Conservation (phyloP, 1,139 yeast species). For the Diutina sp. region DNA sequence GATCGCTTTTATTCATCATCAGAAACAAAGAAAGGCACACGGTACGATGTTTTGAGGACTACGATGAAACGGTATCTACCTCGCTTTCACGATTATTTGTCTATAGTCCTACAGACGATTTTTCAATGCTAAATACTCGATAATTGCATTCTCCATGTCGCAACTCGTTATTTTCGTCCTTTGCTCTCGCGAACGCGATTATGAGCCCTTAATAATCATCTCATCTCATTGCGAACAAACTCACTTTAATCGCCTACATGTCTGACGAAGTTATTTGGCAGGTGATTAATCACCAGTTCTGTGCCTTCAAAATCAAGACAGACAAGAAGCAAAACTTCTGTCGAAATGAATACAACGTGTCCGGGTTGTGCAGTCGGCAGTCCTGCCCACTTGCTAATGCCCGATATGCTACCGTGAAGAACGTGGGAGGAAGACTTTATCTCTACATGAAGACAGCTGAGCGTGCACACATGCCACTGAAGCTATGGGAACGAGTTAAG, state of each 20-base stretch:
- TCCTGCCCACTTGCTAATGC: slow-evolving; percentile 96
- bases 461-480: slow-evolving; percentile 89
- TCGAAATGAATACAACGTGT: slow-evolving; percentile 77
- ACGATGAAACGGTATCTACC: too few species aligned
- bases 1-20: too few species aligned
- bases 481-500: slow-evolving; percentile 88
- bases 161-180: too few species aligned
- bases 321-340: slow-evolving; percentile 75
- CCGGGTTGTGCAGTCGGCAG: slow-evolving; percentile 84
- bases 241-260: slow-evolving; percentile 9
- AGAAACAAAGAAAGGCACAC: too few species aligned
- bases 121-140: too few species aligned
- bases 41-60: too few species aligned
- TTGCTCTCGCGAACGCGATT: background rate
- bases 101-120: too few species aligned
- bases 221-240: background rate
- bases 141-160: too few species aligned
- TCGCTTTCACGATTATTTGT: too few species aligned
- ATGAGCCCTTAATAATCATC: background rate
- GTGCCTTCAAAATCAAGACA: slow-evolving; percentile 77
- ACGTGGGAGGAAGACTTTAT: slow-evolving; percentile 76
- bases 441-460: slow-evolving; percentile 96
- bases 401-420: slow-evolving; percentile 87
- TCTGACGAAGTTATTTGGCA: slow-evolving; percentile 75
- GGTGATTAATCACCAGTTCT: slow-evolving; percentile 78